Evolutionary conservation across 2,329 filamentous ascomycete species (phyloP), one percentile per base, ranked within the genome.

Genomic region (Sarocladiaceae sp.): DNA sequence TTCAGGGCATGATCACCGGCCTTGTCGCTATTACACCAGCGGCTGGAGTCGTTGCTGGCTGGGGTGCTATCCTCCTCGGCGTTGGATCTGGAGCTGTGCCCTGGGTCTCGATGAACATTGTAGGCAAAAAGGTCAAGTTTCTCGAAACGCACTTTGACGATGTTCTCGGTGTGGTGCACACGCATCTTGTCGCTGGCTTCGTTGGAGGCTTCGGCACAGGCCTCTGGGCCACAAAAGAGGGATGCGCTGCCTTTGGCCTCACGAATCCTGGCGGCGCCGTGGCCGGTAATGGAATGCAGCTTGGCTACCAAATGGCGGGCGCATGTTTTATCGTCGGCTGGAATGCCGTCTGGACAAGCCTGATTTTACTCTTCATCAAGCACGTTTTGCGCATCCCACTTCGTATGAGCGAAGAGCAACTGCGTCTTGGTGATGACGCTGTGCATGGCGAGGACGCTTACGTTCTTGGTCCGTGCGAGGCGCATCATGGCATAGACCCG

Each of bases 241-340:
- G 54, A 4, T 55, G 54, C 22, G 54, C 54, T 17, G 54, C 54
- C 15, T 55, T 55, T 39, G 54, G 54, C 10, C 18, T 55, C n/a
- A 53, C 54, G 17, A 55, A 53, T 10, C 54, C 54, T 12, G 54
- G 54, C 13, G 54, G 54, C 23, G 54, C 54, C 8, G 33, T 55
- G 10, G 54, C 54, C 8, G 54, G 54, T 13, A 55, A 55, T 28
- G 54, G 54, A 25, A 55, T 55, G 39, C 54, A 55, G 22, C 40
- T 55, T n/a, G 54, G 54, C 4, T 55, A 55, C 33, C 54, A 55
- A 46, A 53, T 55, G 52, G 54, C 54, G 12, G 54, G 54, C 2
- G 54, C 54, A 26, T 55, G 54, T 26, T 55, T 55, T 36, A 52
- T 55, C 17, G 22, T 55, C 22, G 54, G 54, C 23, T 55, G 54